A percentile compares a stretch with the other conserved stretches of the same genome.
These are phyloP conservation scores for Themeda triandra DNA, from an alignment of 176 grass and related monocot genomes.

Conservation along the genomic window DNA sequence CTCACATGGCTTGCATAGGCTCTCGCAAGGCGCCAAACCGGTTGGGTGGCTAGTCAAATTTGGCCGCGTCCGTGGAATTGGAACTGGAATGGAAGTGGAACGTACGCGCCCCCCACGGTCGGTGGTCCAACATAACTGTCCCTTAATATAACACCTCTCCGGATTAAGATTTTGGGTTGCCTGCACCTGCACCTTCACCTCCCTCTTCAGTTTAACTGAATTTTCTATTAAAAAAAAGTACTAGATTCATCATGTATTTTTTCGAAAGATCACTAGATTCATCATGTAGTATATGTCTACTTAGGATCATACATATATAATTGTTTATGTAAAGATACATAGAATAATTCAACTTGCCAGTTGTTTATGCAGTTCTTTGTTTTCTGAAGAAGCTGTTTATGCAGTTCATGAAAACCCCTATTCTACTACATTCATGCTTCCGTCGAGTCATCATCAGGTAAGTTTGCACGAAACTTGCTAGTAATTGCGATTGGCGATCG, in stretches of 20 bases:
- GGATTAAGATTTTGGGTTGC: no score
- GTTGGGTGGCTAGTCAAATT: constrained; percentile 52
- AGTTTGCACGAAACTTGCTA: neutral
- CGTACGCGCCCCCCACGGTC: constrained; percentile 13
- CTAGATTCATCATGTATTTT: neutral
- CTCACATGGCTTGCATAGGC: constrained; percentile 53
- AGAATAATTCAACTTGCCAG: neutral
- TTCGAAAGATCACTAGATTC: neutral
- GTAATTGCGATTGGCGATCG: neutral
- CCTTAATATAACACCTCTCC: neutral
- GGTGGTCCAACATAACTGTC: constrained; percentile 26
- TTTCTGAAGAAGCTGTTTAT: neutral
- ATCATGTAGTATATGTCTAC: neutral
- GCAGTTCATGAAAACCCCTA: neutral
- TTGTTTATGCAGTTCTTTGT: neutral
- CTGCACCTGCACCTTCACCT: no score
- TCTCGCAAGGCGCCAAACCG: constrained; percentile 31
- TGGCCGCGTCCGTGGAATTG: constrained; percentile 29
- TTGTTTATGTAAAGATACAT: neutral
- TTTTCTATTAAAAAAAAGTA: neutral
- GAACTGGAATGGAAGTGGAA: constrained; percentile 9
- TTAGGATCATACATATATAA: neutral
- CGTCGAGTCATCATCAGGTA: neutral
- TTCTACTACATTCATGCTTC: neutral
- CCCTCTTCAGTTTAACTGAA: neutral